Evolutionary conservation across 805 yeast genomes (phyloP).

Genomic region (Kluyveromyces siamensis): DNA sequence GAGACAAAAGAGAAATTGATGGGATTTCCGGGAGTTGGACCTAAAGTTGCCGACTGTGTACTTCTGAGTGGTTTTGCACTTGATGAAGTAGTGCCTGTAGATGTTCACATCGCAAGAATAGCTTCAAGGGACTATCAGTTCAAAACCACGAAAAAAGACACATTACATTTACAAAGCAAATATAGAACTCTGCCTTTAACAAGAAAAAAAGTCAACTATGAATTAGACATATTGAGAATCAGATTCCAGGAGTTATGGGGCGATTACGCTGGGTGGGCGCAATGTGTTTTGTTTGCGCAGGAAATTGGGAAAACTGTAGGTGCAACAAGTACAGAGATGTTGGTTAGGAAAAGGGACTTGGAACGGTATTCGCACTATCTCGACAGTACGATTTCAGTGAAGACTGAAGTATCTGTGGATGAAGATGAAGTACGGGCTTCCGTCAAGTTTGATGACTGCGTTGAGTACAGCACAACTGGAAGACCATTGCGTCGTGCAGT

Average conservation of each 20-base stretch:
- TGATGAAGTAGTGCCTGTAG: conserved; percentile 86
- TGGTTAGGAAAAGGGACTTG: conserved; percentile 16
- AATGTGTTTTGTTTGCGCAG: conserved; percentile 83
- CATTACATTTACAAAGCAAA: conserved; percentile 22
- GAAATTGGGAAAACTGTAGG: conserved; percentile 76
- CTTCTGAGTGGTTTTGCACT: conserved; percentile 52
- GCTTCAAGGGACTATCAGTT: conserved; percentile 74
- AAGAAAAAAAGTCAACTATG: conserved; percentile 25
- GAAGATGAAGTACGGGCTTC: conserved; percentile 2
- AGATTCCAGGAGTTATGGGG: conserved; percentile 73
- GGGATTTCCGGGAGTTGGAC: conserved; percentile 82
- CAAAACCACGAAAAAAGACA: conserved; percentile 23
- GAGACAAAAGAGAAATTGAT: conserved; percentile 35
- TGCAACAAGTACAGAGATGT: conserved; percentile 31
- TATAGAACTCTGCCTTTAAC: conserved; percentile 20
- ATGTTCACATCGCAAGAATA: conserved; percentile 88
- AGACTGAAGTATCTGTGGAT: conserved; percentile 1
- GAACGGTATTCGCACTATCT: conserved; percentile 7
- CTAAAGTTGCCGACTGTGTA: conserved; percentile 96
- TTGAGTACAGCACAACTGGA: conserved; percentile 20
- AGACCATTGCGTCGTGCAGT: conserved; percentile 15
- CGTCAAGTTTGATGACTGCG: conserved; percentile 9
- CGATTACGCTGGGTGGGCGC: conserved; percentile 96
- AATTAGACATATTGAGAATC: conserved; percentile 40
- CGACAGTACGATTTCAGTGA: conserved; percentile 1